Percentiles rank a stretch among this genome's conserved stretches.
These are phyloP conservation scores for Trypanosoma platydactyli DNA, from an alignment of 208 protist genomes.

Conservation along the genomic window DNA sequence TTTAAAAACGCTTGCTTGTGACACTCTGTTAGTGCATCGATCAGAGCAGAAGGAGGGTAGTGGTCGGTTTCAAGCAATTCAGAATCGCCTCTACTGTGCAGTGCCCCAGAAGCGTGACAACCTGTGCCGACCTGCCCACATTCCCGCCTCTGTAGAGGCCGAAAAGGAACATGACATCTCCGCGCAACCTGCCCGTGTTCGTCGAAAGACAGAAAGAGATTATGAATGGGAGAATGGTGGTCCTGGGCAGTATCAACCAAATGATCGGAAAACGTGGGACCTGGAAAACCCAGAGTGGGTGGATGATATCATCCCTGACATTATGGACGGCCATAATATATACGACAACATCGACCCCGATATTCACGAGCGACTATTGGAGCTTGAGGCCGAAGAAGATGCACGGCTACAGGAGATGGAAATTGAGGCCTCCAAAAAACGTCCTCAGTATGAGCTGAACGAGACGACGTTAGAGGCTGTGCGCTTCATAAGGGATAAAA, in stretches of 20 bases:
- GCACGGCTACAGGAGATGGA: slow-evolving; percentile 91
- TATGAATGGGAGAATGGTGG: slow-evolving; percentile 93
- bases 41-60: slow-evolving; percentile 94
- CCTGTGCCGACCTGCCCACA: slow-evolving; percentile 56
- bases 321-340: slow-evolving; percentile 99
- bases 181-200: slow-evolving; percentile 33
- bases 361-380: slow-evolving; percentile 93
- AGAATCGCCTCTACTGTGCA: slow-evolving; percentile 92
- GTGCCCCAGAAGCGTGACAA: slow-evolving; percentile 90
- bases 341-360: slow-evolving; percentile 99
- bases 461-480: slow-evolving; percentile 74
- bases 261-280: slow-evolving; percentile 89
- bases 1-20: slow-evolving; percentile 94
- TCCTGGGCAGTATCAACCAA: slow-evolving; percentile 89
- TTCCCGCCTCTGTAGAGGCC: slow-evolving; percentile 80
- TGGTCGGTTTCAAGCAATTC: slow-evolving; percentile 90
- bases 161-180: slow-evolving; percentile 35
- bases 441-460: slow-evolving; percentile 58
- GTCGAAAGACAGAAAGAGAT: slow-evolving; percentile 90
- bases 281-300: slow-evolving; percentile 96
- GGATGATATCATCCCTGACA: slow-evolving; percentile 99
- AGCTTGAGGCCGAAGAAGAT: slow-evolving; percentile 94
- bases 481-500: slow-evolving; percentile 88
- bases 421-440: slow-evolving; percentile 89
- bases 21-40: slow-evolving; percentile 93